Base-by-base conservation (phyloP, 2,329 filamentous ascomycete species). In the Huntiella omanensis region DNA sequence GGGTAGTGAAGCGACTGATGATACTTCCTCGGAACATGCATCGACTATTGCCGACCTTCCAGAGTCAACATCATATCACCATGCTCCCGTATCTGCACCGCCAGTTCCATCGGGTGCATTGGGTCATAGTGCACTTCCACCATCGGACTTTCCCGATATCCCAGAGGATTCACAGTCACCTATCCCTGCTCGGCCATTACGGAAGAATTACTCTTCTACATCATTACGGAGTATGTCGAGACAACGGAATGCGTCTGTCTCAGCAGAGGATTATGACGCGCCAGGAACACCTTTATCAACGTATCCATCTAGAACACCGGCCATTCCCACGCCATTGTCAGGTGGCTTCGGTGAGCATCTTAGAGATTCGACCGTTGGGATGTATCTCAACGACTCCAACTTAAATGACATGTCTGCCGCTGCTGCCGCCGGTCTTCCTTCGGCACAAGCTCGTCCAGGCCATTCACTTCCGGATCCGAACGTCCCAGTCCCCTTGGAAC, bases 301-400 rank as follows among this genome's bases (percentile, higher is more conserved):
- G 47, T 83, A 84, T 56, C 70, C 64, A 28, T 28, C 16, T 5
- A 40, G 48, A 17, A 35, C 16, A 22, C 75, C 82, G 5, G 64
- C 74, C 1, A 57, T 83, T 17, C 79, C 83, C 7, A 84, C 81
- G 2, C 78, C 82, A 10, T 70, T 77, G 34, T 69, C 71, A 0
- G 65, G 75, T 7, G 69, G 74, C 1, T 82, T 83, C 53, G 66
- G 66, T 19, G 73, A 77, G 10, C 67, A 69, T 40, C 59, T 69
- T 48, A 65, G 71, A 48, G 68, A 70, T 12, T 64, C 77, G 32
- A 71, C 72, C 4, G 79, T 79, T 17, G 83, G 81, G 4, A 66
- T 88, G 48, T 78, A 85, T 56, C 67, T 96, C 1, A 92, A 96
- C 55, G 85, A 94, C 51, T 83, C 73, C 53, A 75, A 83, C 51